Evolutionary conservation across 2,329 filamentous ascomycete genomes (phyloP).

Genomic region (Aspergillus piperis): DNA sequence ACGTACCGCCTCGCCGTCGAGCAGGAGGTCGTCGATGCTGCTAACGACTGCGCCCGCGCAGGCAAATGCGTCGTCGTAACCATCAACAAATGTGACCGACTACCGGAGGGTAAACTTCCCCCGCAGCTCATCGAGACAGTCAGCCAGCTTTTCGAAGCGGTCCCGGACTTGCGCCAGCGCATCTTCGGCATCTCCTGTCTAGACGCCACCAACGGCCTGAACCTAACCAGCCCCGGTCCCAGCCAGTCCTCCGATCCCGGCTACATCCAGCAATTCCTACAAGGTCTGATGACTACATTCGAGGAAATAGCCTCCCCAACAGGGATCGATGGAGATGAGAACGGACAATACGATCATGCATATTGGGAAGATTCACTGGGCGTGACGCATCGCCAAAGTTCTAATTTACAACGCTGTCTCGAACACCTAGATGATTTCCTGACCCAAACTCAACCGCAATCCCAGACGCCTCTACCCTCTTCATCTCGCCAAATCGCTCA

Average conservation of each 20-base stretch:
- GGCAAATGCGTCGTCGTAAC: constrained; percentile 59
- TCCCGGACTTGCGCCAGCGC: constrained; percentile 48
- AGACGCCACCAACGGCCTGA: constrained; percentile 47
- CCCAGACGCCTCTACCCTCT: constrained; percentile 14
- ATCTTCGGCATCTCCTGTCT: constrained; percentile 73
- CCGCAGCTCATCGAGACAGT: constrained; percentile 40
- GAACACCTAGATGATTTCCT: constrained; percentile 73
- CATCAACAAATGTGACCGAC: constrained; percentile 62
- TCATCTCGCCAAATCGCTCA: constrained; percentile 21
- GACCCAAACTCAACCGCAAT: constrained; percentile 57
- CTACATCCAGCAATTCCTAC: constrained; percentile 68
- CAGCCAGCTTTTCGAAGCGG: constrained; percentile 43
- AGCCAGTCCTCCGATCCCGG: constrained; percentile 55
- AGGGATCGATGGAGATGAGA: constrained; percentile 35
- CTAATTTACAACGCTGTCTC: constrained; percentile 74
- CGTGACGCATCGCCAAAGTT: constrained; percentile 84
- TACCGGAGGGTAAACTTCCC: constrained; percentile 29
- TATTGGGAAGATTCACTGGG: constrained; percentile 83
- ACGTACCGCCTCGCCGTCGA: constrained; percentile 46
- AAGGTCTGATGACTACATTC: constrained; percentile 69
- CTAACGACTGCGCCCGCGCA: constrained; percentile 50
- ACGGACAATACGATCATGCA: constrained; percentile 56
- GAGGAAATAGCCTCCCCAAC: constrained; percentile 45
- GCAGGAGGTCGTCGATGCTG: constrained; percentile 59
- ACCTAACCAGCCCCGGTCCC: background rate